A percentile compares a stretch with the other conserved stretches of the same genome.
Evolutionary conservation across 257 asterid species (phyloP).

Genomic region (Striga asiatica): DNA sequence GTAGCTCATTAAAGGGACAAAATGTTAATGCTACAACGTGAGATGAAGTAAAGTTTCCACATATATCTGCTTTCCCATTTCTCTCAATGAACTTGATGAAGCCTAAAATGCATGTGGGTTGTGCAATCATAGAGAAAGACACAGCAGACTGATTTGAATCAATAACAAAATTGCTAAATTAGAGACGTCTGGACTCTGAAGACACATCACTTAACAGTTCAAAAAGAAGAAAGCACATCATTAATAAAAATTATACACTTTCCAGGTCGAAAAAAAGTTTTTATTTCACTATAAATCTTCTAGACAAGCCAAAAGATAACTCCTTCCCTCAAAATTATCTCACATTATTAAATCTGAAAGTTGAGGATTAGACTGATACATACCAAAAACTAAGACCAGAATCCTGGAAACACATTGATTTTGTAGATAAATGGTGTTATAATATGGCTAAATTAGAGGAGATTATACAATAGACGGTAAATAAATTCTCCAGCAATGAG

Average conservation of each 20-base stretch:
- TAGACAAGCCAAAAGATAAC: conserved; percentile 4
- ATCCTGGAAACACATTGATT: neutral
- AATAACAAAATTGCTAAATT: neutral
- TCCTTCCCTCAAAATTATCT: neutral
- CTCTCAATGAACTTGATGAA: conserved; percentile 2
- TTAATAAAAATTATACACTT: neutral
- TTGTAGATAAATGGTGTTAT: neutral
- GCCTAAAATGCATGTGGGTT: conserved; percentile 12
- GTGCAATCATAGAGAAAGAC: neutral
- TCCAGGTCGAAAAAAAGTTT: neutral
- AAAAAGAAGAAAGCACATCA: conserved; percentile 2
- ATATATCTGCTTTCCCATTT: neutral
- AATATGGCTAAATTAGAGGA: neutral
- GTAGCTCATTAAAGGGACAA: neutral
- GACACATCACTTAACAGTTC: neutral
- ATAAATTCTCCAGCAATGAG: neutral
- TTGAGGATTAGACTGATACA: neutral
- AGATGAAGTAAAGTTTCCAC: neutral
- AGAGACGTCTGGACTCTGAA: neutral
- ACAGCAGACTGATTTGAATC: neutral
- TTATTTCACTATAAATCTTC: neutral
- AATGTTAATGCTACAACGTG: neutral
- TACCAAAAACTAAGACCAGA: neutral
- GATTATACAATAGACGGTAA: neutral
- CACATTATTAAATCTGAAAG: neutral